A percentile compares a stretch with the other conserved stretches of the same genome.
Evolutionary conservation across 169 alveolate genomes (phyloP).

Genomic region (Babesia ovis): DNA sequence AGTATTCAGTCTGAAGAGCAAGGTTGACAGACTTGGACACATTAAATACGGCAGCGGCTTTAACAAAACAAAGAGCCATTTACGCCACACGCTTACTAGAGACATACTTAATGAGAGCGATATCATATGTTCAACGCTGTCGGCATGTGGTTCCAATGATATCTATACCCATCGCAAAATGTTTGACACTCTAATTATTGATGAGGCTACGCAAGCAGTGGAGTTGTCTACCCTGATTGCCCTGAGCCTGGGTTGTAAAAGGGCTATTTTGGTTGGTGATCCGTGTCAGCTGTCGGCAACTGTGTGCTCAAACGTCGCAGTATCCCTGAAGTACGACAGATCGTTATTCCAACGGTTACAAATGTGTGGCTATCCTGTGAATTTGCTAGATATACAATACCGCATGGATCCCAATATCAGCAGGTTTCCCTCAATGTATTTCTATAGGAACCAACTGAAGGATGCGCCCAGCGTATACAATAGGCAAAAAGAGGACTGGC

Average conservation of each 20-base stretch:
- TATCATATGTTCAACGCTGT: slow-evolving; percentile 87
- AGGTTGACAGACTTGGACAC: slow-evolving; percentile 55
- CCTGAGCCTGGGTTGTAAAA: slow-evolving; percentile 74
- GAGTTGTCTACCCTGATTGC: slow-evolving; percentile 80
- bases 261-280: slow-evolving; percentile 97
- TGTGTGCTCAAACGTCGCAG: slow-evolving; percentile 87
- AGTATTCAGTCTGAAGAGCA: slow-evolving; percentile 83
- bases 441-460: slow-evolving; percentile 80
- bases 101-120: slow-evolving; percentile 82
- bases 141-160: slow-evolving; percentile 89
- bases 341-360: slow-evolving; percentile 91
- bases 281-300: slow-evolving; percentile 98
- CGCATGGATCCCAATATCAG: slow-evolving; percentile 97
- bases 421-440: slow-evolving; percentile 90
- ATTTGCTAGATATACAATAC: slow-evolving; percentile 89
- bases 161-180: slow-evolving; percentile 61
- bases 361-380: slow-evolving; percentile 82
- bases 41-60: background rate
- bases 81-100: slow-evolving; percentile 37
- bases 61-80: background rate
- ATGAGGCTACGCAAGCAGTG: slow-evolving; percentile 97
- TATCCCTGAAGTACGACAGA: slow-evolving; percentile 78
- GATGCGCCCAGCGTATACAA: slow-evolving; percentile 65
- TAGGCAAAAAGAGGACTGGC: slow-evolving; percentile 82
- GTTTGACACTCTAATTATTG: slow-evolving; percentile 95